Percentiles rank a stretch among this genome's conserved stretches.
Conservation (phyloP, 2,329 filamentous ascomycete genomes). For the Aspergillus texensis region DNA sequence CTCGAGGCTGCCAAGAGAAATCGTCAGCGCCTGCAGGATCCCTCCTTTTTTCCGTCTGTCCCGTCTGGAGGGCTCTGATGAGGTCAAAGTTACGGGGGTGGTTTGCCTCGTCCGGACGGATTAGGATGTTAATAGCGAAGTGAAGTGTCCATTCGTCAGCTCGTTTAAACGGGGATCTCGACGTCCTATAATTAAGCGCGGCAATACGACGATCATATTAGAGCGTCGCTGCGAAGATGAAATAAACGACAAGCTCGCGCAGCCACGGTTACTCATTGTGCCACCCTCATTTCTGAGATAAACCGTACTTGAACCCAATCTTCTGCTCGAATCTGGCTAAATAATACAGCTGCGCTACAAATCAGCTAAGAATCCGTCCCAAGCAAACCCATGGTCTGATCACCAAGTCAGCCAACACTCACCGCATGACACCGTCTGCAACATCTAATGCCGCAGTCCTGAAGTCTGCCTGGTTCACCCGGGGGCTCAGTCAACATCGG, state of each 20-base stretch:
- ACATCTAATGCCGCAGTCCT: neutral
- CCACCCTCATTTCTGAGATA: neutral
- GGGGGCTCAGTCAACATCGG: neutral
- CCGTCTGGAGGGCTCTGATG: conserved; percentile 60
- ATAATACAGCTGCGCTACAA: neutral
- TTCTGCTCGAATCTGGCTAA: neutral
- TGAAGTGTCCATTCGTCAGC: neutral
- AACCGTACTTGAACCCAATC: neutral
- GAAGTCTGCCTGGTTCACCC: neutral
- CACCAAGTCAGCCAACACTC: neutral
- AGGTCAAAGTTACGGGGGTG: neutral
- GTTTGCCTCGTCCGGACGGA: neutral
- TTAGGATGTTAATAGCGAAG: neutral
- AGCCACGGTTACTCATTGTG: neutral
- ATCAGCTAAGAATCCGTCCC: neutral
- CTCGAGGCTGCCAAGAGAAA: conserved; percentile 80
- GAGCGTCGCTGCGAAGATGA: neutral
- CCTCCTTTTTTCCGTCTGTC: conserved; percentile 80
- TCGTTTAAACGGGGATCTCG: neutral
- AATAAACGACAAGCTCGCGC: neutral
- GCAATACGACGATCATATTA: neutral
- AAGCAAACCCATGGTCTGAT: neutral
- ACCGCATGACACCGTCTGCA: neutral
- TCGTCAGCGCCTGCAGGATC: conserved; percentile 76
- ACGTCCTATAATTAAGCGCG: neutral